phyloP scores from a whole-genome alignment of 208 protist species.

The Chromosphaera perkinsii region DNA sequence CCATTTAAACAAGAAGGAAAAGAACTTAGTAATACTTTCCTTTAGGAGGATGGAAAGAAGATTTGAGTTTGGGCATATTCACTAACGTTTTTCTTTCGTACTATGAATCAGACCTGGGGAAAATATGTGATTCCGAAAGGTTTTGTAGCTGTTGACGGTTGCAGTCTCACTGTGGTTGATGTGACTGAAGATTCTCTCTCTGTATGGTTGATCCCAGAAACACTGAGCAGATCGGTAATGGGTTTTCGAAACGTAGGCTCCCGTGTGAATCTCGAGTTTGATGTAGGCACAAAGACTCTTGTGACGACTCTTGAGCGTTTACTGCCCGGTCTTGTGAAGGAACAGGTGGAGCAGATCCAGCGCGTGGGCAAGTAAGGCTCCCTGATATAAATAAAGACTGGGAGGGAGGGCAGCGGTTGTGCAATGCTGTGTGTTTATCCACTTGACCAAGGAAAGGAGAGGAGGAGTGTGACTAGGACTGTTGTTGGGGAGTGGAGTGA shows the following conservation, averaged over 20 bases:
- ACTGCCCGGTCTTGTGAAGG: constrained; percentile 10
- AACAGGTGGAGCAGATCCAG: too few relatives aligned
- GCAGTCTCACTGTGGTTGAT: constrained; percentile 31
- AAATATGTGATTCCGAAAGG: constrained; percentile 34
- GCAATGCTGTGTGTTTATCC: too few relatives aligned
- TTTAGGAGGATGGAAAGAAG: too few relatives aligned
- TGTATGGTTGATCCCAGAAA: constrained; percentile 42
- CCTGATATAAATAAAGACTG: too few relatives aligned
- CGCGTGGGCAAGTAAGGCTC: too few relatives aligned
- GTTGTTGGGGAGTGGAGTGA: too few relatives aligned
- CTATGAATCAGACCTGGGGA: background rate
- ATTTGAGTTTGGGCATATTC: too few relatives aligned
- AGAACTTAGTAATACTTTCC: background rate
- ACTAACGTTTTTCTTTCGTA: too few relatives aligned
- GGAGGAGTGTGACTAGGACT: too few relatives aligned
- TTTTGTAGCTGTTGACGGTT: constrained; percentile 38
- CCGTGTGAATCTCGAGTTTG: constrained; percentile 34
- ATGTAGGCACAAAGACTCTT: constrained; percentile 15
- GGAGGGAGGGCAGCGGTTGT: too few relatives aligned
- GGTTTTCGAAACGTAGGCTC: constrained; percentile 17
- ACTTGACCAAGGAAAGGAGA: too few relatives aligned
- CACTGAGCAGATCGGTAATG: constrained; percentile 28
- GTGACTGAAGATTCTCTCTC: constrained; percentile 6
- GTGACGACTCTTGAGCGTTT: constrained; percentile 25
- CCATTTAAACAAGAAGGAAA: background rate